A percentile compares a stretch with the other conserved stretches of the same genome.
phyloP scores from a whole-genome alignment of 2,329 filamentous ascomycete genomes.

The Aspergillus tubingensis region DNA sequence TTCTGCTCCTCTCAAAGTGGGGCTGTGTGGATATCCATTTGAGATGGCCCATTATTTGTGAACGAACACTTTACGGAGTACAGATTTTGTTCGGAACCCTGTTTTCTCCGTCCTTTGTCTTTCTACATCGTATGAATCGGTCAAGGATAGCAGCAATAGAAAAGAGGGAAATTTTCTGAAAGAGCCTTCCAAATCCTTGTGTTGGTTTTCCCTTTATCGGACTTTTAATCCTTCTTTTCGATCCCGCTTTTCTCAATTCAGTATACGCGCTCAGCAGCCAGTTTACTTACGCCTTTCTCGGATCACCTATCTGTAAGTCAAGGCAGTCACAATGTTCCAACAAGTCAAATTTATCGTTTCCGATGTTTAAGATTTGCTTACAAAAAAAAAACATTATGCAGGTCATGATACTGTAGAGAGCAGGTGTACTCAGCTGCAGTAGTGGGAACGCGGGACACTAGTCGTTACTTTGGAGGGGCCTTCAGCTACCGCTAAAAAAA shows the following conservation, averaged over 20 bases:
- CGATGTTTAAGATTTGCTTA: background rate
- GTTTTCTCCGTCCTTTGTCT: too few species aligned
- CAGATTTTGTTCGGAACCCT: background rate
- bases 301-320: background rate
- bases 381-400: background rate
- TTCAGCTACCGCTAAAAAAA: slow-evolving; percentile 19
- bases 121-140: too few species aligned
- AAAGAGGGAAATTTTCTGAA: too few species aligned
- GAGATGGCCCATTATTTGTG: background rate
- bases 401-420: background rate
- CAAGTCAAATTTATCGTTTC: background rate
- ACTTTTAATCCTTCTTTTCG: too few species aligned
- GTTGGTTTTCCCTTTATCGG: too few species aligned
- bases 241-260: too few species aligned
- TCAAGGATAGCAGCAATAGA: too few species aligned
- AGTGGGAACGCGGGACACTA: background rate
- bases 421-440: background rate
- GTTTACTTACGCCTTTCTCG: too few species aligned
- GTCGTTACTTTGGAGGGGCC: background rate
- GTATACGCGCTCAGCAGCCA: too few species aligned
- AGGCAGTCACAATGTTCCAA: background rate
- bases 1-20: background rate
- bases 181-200: too few species aligned
- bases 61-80: background rate
- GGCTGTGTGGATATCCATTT: background rate